Base-by-base conservation (phyloP, 371 early-diverging fungal species). In the Nematocida homosporus region DNA sequence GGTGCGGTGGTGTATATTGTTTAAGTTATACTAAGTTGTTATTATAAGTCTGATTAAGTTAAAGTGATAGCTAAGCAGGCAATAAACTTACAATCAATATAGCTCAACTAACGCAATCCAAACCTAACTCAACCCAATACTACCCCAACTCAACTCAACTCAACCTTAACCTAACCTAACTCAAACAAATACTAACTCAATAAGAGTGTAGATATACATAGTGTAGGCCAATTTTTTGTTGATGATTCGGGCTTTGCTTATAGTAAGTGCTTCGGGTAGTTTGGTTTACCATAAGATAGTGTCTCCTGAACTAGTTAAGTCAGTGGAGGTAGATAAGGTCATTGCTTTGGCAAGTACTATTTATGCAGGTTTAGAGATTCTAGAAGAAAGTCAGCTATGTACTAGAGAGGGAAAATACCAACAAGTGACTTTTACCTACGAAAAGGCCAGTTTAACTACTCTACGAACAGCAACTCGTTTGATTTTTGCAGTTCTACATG, bases 361-460 rank as follows among this genome's bases (percentile, higher is more conserved):
- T n/a, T 72, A 72, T 34, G 63, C 75, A 3, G 75, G 40, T 2
- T 40, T 72, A 10, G 75, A 72, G 38, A 72, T 72, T 27, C 75
- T 72, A 20, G 18, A 16, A 2, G 51, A 61, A 13, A 5, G 30
- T 3, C 32, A 34, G 6, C 3, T 72, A 27, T 63, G 34, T 32
- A 25, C 5, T 29, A 4, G 16, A 6, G 27, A 3, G 34, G 61
- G 34, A 16, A 23, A 23, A 54, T 72, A 72, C 30, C 38, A 4
- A 34, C 60, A 30, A 32, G 6, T 48, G 2, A 5, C 3, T 2
- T 16, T 61, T 1, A 30, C 4, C 35, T 52, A 34, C 23, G 75
- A 72, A 40, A 18, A 18, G 25, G 48, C 13, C 3, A 16, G 38
- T 52, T 35, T 72, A 16, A 72, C 61, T 2, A 64, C 50, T 6